Evolutionary conservation across 2,329 filamentous ascomycete genomes (phyloP).

Genomic region (Colletotrichum sp.): DNA sequence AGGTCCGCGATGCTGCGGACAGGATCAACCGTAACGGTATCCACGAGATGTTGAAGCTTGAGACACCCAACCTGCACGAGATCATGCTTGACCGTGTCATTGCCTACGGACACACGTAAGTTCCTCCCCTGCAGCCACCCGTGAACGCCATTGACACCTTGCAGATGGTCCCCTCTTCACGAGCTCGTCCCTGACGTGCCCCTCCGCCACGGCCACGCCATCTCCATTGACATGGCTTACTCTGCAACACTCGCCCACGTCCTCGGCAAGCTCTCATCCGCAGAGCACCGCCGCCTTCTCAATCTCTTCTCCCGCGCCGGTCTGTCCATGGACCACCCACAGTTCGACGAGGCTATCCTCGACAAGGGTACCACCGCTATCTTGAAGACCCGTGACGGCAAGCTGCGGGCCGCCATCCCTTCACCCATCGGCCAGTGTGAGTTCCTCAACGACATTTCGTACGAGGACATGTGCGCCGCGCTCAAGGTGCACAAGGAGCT

Average conservation of each 20-base stretch:
- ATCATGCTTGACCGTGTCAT: conserved; percentile 75
- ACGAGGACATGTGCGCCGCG: conserved; percentile 66
- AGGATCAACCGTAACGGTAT: conserved; percentile 73
- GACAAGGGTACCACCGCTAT: conserved; percentile 72
- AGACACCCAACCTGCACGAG: conserved; percentile 76
- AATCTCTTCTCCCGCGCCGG: conserved; percentile 73
- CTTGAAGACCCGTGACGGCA: conserved; percentile 72
- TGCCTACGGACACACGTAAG: conserved; percentile 73
- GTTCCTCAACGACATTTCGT: conserved; percentile 71
- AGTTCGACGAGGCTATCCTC: conserved; percentile 70
- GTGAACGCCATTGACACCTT: background rate
- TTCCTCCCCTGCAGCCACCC: conserved; percentile 17
- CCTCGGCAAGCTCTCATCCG: conserved; percentile 64
- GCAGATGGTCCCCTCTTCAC: conserved; percentile 72
- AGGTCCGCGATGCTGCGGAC: conserved; percentile 67
- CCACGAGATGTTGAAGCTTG: conserved; percentile 74
- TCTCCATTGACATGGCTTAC: conserved; percentile 79
- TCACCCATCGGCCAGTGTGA: conserved; percentile 69
- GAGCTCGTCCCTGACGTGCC: conserved; percentile 73
- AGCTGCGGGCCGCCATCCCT: conserved; percentile 71
- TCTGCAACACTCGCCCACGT: conserved; percentile 71
- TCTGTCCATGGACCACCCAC: conserved; percentile 72
- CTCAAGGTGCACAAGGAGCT: conserved; percentile 68
- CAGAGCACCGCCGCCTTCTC: conserved; percentile 67
- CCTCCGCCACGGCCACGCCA: conserved; percentile 75